Evolutionary conservation across 257 asterid species (phyloP), one percentile per base, ranked within the genome.

Genomic region (Eucommia ulmoides): DNA sequence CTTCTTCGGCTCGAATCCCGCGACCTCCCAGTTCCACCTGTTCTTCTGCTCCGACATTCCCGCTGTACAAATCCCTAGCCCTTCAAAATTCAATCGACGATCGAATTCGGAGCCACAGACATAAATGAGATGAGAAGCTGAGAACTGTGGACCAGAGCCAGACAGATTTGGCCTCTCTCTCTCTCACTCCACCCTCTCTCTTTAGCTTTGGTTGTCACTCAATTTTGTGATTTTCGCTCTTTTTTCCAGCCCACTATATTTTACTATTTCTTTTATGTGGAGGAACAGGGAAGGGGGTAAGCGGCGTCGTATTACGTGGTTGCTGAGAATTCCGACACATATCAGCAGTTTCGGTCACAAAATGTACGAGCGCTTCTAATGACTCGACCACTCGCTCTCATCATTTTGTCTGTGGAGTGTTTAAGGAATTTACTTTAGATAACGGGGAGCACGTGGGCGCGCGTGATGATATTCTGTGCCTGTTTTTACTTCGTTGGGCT

Each of bases 1-100:
- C 68, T 74, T 81, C 61, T 82, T 73, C 18, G 84, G 94, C 68
- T 86, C 89, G 68, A 91, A 91, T 20, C 99, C 99, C 9, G 94
- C 60, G 23, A 86, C 94, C 55, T 91, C 99, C 99, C 99, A 91
- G 78, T 73, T 91, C 99, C 99, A 91, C 49, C 95, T 75, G 62
- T 68, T 81, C 61, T 65, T 78, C 74, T 64, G 77, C 68, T 80
- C 91, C 74, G 80, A 73, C 94, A 83, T 82, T 73, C 33, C 56
- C 42, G n/a, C 19, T 21, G 2, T 18, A 5, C n/a, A 42, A 42
- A 15, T 42, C 15, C 20, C 2, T 4, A 42, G 2, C 20, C 38
- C 12, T 12, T 12, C 8, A 29, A 29, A 5, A 6, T 12, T 12
- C 38, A 29, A 29, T 29, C 38, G 38, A 29, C 38, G 38, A 29